These are phyloP conservation scores for Zoysia pacifica DNA, from an alignment of 176 grass and related monocot species.

Conservation along the genomic window DNA sequence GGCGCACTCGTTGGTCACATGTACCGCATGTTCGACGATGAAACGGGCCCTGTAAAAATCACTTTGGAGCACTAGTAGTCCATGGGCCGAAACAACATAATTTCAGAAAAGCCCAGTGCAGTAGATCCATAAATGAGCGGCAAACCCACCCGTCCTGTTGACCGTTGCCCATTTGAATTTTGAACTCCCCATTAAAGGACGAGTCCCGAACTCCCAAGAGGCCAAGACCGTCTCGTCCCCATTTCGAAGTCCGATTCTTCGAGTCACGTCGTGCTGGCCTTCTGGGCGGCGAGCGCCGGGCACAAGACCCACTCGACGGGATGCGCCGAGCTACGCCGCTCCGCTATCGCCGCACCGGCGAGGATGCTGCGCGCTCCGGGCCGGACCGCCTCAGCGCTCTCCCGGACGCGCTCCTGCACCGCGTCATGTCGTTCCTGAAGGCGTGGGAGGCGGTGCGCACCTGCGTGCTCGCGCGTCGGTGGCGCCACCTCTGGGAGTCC, in stretches of 20 bases:
- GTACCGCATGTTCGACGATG: too few relatives aligned
- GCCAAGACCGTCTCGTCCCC: not conserved
- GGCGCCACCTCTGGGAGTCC: slow-evolving; percentile 40
- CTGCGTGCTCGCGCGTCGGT: slow-evolving; percentile 34
- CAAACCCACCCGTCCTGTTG: too few relatives aligned
- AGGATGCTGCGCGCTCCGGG: not conserved
- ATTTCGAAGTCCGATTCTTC: not conserved
- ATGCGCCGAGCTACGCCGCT: not conserved
- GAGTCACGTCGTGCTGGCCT: too few relatives aligned
- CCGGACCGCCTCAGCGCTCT: slow-evolving; percentile 42
- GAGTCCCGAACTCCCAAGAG: too few relatives aligned
- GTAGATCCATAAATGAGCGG: too few relatives aligned
- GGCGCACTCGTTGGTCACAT: too few relatives aligned
- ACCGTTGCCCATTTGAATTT: too few relatives aligned
- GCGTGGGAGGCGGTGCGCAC: slow-evolving; percentile 49
- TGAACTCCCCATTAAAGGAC: too few relatives aligned
- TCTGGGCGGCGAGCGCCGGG: not conserved
- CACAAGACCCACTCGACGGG: not conserved
- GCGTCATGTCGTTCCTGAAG: slow-evolving; percentile 32
- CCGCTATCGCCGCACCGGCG: not conserved
- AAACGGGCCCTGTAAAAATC: too few relatives aligned
- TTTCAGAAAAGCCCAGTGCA: too few relatives aligned
- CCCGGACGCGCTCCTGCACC: slow-evolving; percentile 40
- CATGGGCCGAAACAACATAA: too few relatives aligned
- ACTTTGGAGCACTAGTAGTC: too few relatives aligned